Base-by-base conservation (phyloP, 768 basidiomycete species). In the Pleurotus pulmonarius region DNA sequence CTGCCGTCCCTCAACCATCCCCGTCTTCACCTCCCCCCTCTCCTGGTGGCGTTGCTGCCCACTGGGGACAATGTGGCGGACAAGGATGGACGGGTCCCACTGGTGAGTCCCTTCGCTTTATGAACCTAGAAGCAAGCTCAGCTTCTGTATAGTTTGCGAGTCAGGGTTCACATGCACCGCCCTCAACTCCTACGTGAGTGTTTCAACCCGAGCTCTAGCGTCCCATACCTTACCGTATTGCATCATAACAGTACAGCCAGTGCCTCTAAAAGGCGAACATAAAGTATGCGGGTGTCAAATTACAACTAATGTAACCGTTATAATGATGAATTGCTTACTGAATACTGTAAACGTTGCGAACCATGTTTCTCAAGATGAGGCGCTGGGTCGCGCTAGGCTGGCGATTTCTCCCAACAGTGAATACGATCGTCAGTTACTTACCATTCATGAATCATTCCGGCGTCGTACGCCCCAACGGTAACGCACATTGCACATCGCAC, bases 11-110 rank as follows among this genome's bases (percentile, higher is more conserved):
- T 1, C 60, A 65, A 5, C 29, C 57, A 5, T 58, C 60, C 24
- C 61, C 60, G 2, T 47, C 61, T 18, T 60, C 56, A 11, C 58
- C 62, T 40, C 63, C 53, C 11, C 59, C 64, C 20, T 39, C 22
- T 26, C 41, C 18, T 37, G 61, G 34, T 66, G 29, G 29, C 29
- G 65, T 25, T 57, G 51, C 39, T 39, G 51, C 59, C 4, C 67
- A 68, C 13, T 70, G 60, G 47, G 68, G 61, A 5, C 70, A 72
- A 59, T 72, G 70, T 60, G 70, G 70, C 52, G 70, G 71, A 22
- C 54, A 54, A 41, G 67, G 68, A 18, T 73, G 63, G 60, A 61
- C 61, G 40, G 72, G 72, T 2, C 65, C 68, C 8, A 65, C 64
- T 3, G 46, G 54, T 55, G 18, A 55, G 54, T 26, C 3, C 13